phyloP scores from a whole-genome alignment of 805 yeast species.

The Candida tammaniensis region DNA sequence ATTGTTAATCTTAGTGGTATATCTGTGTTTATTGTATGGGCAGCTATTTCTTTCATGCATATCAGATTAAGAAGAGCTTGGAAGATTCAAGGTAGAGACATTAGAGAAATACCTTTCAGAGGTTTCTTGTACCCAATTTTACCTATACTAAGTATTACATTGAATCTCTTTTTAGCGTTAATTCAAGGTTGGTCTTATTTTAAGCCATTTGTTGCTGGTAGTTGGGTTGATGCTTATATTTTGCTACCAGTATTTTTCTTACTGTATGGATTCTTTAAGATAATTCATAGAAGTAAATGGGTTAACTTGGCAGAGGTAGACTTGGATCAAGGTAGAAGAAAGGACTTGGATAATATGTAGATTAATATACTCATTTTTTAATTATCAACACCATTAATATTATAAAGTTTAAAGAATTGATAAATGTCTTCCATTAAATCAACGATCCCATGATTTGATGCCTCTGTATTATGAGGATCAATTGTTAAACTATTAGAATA shows the following conservation, averaged over 20 bases:
- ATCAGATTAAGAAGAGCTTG: conserved; percentile 51
- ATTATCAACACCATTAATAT: conserved; percentile 43
- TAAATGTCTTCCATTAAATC: conserved; percentile 55
- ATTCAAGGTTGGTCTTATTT: conserved; percentile 68
- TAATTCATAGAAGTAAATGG: conserved; percentile 39
- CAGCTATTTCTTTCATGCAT: conserved; percentile 53
- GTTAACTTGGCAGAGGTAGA: conserved; percentile 45
- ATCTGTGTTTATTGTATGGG: conserved; percentile 69
- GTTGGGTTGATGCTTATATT: conserved; percentile 57
- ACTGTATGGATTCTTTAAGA: conserved; percentile 34
- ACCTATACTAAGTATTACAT: conserved; percentile 47
- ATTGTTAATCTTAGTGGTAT: conserved; percentile 65
- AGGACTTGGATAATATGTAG: conserved; percentile 32
- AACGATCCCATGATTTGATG: conserved; percentile 49
- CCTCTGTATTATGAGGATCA: conserved; percentile 11
- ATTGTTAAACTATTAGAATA: conserved; percentile 41
- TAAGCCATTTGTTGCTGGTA: conserved; percentile 50
- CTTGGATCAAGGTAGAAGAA: conserved; percentile 50
- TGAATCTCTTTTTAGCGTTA: conserved; percentile 52
- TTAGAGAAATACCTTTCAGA: conserved; percentile 33
- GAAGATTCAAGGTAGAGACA: conserved; percentile 35
- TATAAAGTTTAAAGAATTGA: conserved; percentile 44
- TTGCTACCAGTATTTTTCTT: conserved; percentile 56
- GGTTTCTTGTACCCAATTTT: conserved; percentile 48
- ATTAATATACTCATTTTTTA: too few relatives aligned